Percentiles rank a stretch among this genome's conserved stretches.
These are phyloP conservation scores for Chlorella ohadii DNA, from an alignment of 139 green algal genomes.

Conservation along the genomic window DNA sequence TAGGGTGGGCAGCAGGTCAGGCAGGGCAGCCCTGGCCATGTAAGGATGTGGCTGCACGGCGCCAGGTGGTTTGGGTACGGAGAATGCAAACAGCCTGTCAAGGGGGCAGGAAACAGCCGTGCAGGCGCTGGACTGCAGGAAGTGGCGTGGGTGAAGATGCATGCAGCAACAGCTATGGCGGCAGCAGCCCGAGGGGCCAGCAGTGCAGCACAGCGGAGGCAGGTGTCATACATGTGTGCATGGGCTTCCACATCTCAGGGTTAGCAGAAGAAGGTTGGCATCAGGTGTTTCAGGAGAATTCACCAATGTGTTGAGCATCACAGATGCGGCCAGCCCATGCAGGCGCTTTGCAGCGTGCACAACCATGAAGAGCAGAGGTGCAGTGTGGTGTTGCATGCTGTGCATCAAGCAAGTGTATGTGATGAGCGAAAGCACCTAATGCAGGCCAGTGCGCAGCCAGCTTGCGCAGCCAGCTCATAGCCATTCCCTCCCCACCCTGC, in stretches of 20 bases:
- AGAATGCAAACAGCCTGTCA: too few species aligned
- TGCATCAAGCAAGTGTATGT: too few species aligned
- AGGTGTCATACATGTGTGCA: background rate
- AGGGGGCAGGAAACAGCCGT: too few species aligned
- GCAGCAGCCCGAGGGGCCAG: background rate
- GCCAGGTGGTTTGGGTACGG: background rate
- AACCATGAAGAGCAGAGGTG: too few species aligned
- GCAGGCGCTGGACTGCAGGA: too few species aligned
- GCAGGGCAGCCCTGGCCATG: background rate
- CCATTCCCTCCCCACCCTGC: too few species aligned
- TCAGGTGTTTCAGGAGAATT: constrained; percentile 31
- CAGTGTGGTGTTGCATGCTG: too few species aligned
- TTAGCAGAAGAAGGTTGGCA: constrained; percentile 4
- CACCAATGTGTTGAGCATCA: constrained; percentile 31
- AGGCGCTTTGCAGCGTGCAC: background rate
- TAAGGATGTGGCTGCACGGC: background rate
- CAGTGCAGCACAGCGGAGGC: background rate
- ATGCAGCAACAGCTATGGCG: too few species aligned
- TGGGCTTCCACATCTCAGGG: constrained; percentile 16
- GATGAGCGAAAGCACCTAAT: too few species aligned
- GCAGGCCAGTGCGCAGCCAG: too few species aligned
- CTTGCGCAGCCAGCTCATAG: too few species aligned
- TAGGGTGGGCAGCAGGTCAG: background rate
- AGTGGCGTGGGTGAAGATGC: too few species aligned
- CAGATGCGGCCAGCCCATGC: background rate